Evolutionary conservation across 83 land plant genomes (phyloP).

Genomic region (Larix sibirica): DNA sequence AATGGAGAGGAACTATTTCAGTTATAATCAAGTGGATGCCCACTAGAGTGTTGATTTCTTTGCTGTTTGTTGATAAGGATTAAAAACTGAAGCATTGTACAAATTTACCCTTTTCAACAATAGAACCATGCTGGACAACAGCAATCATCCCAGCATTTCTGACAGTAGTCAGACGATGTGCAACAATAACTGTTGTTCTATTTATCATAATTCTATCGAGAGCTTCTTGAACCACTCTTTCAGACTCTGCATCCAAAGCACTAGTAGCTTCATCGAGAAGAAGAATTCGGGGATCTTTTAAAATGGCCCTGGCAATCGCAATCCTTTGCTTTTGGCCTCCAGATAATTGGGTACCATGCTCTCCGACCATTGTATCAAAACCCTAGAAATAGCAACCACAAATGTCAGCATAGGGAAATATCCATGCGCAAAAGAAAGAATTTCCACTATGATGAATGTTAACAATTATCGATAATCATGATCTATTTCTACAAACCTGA

Average conservation of each 20-base stretch:
- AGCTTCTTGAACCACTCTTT: slow-evolving; percentile 73
- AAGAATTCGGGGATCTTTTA: slow-evolving; percentile 71
- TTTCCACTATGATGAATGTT: background rate
- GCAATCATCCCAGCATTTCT: slow-evolving; percentile 66
- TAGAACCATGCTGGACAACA: slow-evolving; percentile 54
- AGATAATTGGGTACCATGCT: slow-evolving; percentile 75
- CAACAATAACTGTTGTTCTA: slow-evolving; percentile 76
- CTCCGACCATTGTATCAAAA: slow-evolving; percentile 74
- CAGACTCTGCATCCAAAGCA: slow-evolving; percentile 82
- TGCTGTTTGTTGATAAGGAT: background rate
- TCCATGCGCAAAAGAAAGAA: background rate
- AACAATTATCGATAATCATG: background rate
- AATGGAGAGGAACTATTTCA: too few relatives aligned
- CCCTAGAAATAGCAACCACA: slow-evolving; percentile 47
- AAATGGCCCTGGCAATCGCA: slow-evolving; percentile 80
- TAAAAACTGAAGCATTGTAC: too few relatives aligned
- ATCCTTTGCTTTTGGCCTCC: slow-evolving; percentile 86
- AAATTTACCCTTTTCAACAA: slow-evolving; percentile 63
- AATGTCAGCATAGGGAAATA: slow-evolving; percentile 15
- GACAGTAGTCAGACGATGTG: slow-evolving; percentile 74
- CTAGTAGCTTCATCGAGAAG: slow-evolving; percentile 86
- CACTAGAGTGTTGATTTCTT: background rate
- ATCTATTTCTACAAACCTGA: slow-evolving; percentile 19
- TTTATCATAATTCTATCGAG: slow-evolving; percentile 66
- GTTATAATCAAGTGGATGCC: background rate